Conservation (phyloP, 2,329 filamentous ascomycete genomes). For the Aspergillus chevalieri region DNA sequence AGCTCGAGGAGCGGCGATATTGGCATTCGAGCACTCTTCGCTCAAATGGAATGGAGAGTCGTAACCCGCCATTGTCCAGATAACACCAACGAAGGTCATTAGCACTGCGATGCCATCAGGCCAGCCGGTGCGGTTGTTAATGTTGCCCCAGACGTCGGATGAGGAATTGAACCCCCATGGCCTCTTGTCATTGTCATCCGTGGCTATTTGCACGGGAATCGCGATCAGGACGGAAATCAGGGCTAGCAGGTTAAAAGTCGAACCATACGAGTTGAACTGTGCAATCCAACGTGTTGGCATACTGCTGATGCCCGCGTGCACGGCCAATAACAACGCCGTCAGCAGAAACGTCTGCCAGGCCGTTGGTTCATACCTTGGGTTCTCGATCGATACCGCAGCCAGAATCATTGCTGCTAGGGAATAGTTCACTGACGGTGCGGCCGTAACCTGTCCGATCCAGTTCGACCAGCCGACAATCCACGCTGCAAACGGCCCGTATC, state of each 20-base stretch:
- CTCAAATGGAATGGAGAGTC: slow-evolving; percentile 66
- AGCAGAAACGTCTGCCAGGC: slow-evolving; percentile 64
- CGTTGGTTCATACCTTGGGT: slow-evolving; percentile 59
- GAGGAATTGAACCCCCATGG: slow-evolving; percentile 50
- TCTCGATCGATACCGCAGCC: slow-evolving; percentile 61
- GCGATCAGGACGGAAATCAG: slow-evolving; percentile 62
- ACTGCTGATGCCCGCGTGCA: slow-evolving; percentile 62
- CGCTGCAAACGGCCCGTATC: slow-evolving; percentile 60
- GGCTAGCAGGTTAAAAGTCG: slow-evolving; percentile 64
- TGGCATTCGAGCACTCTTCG: slow-evolving; percentile 69
- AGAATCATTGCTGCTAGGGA: slow-evolving; percentile 64
- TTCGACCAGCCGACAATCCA: slow-evolving; percentile 68
- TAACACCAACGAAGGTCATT: slow-evolving; percentile 66
- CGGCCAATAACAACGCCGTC: slow-evolving; percentile 60
- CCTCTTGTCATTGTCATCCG: slow-evolving; percentile 33
- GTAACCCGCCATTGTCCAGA: slow-evolving; percentile 65
- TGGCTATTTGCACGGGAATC: slow-evolving; percentile 57
- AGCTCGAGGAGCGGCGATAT: slow-evolving; percentile 62
- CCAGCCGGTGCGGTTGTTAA: slow-evolving; percentile 62
- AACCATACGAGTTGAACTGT: slow-evolving; percentile 63
- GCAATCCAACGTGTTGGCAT: slow-evolving; percentile 68
- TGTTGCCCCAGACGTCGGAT: slow-evolving; percentile 58
- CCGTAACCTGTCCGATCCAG: slow-evolving; percentile 62
- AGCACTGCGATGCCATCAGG: slow-evolving; percentile 62
- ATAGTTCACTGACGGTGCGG: slow-evolving; percentile 62